phyloP scores from a whole-genome alignment of 177 flowering plant genomes.

The Vitis hybrid region DNA sequence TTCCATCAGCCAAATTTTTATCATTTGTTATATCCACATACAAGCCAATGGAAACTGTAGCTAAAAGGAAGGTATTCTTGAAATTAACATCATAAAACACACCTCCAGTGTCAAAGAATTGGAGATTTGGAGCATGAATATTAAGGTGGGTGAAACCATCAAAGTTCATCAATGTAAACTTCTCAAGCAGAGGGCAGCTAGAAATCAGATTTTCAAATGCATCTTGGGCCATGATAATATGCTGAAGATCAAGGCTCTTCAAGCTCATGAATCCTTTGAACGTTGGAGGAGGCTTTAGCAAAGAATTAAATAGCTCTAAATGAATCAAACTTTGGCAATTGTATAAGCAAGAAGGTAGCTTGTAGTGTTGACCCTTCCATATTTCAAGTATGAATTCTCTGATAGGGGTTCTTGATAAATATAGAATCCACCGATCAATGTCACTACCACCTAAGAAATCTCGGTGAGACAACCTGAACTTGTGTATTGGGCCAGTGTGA shows the following conservation, averaged over 20 bases:
- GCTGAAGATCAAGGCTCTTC: constrained; percentile 58
- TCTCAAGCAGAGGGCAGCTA: constrained; percentile 51
- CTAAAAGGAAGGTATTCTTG: constrained; percentile 29
- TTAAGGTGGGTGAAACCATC: constrained; percentile 46
- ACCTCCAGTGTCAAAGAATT: constrained; percentile 52
- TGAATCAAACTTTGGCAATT: constrained; percentile 37
- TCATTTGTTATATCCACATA: constrained; percentile 31
- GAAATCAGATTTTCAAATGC: constrained; percentile 40
- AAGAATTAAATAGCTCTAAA: constrained; percentile 55
- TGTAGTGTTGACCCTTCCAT: constrained; percentile 47
- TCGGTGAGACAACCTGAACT: constrained; percentile 54
- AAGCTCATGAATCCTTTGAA: constrained; percentile 46
- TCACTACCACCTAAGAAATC: constrained; percentile 44
- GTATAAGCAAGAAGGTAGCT: constrained; percentile 46
- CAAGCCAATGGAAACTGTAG: constrained; percentile 44
- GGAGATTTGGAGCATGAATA: constrained; percentile 53
- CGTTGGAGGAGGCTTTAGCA: constrained; percentile 37
- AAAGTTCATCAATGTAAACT: constrained; percentile 53
- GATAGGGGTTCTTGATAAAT: constrained; percentile 42
- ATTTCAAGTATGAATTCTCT: constrained; percentile 50
- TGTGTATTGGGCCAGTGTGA: constrained; percentile 50
- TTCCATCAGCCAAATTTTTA: constrained; percentile 15
- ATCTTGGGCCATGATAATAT: constrained; percentile 33
- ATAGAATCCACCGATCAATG: constrained; percentile 54
- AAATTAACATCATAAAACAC: constrained; percentile 43